Evolutionary conservation across 106 monocot species (phyloP), one percentile per base, ranked within the genome.

Genomic region (Allium cepa): DNA sequence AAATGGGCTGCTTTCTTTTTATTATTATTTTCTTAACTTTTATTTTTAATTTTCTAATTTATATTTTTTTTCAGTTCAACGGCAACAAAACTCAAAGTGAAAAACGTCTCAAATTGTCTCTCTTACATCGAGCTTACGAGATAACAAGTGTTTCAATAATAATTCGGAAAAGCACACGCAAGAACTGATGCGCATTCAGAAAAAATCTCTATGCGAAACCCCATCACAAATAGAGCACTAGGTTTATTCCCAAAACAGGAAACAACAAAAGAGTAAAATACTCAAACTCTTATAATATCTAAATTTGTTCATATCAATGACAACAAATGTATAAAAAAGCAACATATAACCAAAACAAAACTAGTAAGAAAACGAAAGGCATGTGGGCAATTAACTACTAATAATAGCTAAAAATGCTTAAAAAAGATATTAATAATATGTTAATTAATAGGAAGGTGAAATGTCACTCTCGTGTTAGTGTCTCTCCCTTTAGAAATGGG

Each of bases 401-500:
- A 49, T 8, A 64, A 64, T 48, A 17, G 64, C 11, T 48, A 64
- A 60, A 60, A 60, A 26, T 17, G 45, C 12, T 9, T 12, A 22
- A 62, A 46, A 63, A 46, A n/a, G n/a, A 63, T 7, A 63, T 63
- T 26, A 26, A 11, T 0, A 8, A 63, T 46, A 17, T 15, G 9
- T 26, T 26, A 63, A n/a, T 46, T n/a, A 12, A 49, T 36, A 14
- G 47, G 36, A 65, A 49, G 67, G 50, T 53, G 67, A 67, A 27
- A 27, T 15, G 52, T 67, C 67, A 6, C 67, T n/a, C 18, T 50
- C 50, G 1, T 26, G 26, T 17, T 64, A 48, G 26, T 51, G 67
- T 67, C 50, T 27, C 53, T 11, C 26, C 67, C 50, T 67, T 52
- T 53, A 10, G 8, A 66, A 67, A 53, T 22, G 67, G 67, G 52